Conservation (phyloP, 129 eudicot genomes). For the Centella asiatica region DNA sequence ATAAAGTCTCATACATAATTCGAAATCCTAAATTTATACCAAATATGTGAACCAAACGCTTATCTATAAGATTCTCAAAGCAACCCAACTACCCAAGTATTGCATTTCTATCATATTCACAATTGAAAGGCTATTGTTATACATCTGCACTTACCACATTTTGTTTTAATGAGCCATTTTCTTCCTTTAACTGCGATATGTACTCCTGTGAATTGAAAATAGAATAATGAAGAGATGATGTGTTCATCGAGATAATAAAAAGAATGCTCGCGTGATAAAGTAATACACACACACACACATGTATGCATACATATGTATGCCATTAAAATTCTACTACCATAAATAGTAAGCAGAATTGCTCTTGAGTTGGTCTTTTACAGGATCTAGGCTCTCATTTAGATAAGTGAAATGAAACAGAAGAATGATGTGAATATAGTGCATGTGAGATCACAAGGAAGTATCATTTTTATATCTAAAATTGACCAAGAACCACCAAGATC, state of each 20-base stretch:
- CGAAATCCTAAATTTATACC: not conserved
- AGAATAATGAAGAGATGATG: not conserved
- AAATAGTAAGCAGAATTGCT: not conserved
- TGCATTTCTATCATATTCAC: not conserved
- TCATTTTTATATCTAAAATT: no score
- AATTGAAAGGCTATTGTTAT: conserved; percentile 35
- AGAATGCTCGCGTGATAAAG: not conserved
- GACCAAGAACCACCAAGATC: not conserved
- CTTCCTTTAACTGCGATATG: conserved; percentile 60
- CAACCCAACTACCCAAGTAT: not conserved
- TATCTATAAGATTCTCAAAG: not conserved
- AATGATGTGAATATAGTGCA: no score
- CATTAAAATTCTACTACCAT: no score
- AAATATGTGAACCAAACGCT: not conserved
- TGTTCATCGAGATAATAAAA: not conserved
- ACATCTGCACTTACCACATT: conserved; percentile 39
- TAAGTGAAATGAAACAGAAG: no score
- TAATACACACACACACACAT: not conserved
- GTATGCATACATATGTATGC: no score
- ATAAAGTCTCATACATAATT: no score
- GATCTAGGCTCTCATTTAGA: no score
- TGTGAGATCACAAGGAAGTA: no score
- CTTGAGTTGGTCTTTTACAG: no score
- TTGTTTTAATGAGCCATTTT: conserved; percentile 70
- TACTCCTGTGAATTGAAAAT: conserved; percentile 43